phyloP scores from a whole-genome alignment of 2,329 filamentous ascomycete genomes.

The Leptographium wingfieldii region DNA sequence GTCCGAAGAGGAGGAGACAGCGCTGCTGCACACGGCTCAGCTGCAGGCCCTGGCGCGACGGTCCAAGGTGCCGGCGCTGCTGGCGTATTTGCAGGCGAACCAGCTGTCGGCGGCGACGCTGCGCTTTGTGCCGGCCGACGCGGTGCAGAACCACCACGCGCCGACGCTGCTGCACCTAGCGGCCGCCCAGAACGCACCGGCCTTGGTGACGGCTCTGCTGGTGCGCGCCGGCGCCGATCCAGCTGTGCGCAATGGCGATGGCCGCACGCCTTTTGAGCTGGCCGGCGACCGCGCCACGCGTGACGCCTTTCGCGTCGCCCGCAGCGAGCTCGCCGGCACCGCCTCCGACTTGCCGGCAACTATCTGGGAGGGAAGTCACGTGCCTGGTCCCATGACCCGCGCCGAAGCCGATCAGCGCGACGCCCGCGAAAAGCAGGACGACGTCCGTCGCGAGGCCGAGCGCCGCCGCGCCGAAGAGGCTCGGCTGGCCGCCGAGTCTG shows the following conservation, averaged over 20 bases:
- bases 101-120: constrained; percentile 53
- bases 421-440: constrained; percentile 57
- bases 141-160: constrained; percentile 52
- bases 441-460: constrained; percentile 54
- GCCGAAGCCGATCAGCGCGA: constrained; percentile 58
- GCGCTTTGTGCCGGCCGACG: constrained; percentile 57
- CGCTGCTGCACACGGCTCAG: constrained; percentile 74
- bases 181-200: constrained; percentile 64
- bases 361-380: constrained; percentile 47
- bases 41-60: constrained; percentile 78
- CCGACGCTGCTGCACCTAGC: constrained; percentile 78
- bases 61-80: constrained; percentile 75
- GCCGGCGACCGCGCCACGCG: constrained; percentile 74
- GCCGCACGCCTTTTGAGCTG: constrained; percentile 78
- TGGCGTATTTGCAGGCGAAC: constrained; percentile 75
- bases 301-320: constrained; percentile 83
- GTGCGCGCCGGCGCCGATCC: constrained; percentile 66
- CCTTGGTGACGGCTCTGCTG: constrained; percentile 66
- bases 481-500: constrained; percentile 54
- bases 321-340: constrained; percentile 65
- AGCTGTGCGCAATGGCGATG: constrained; percentile 54
- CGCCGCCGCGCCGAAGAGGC: constrained; percentile 64
- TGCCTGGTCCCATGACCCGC: constrained; percentile 59
- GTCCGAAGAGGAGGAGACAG: constrained; percentile 67
- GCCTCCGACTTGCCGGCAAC: constrained; percentile 34